A percentile compares a stretch with the other conserved stretches of the same genome.
phyloP scores from a whole-genome alignment of 495 filamentous ascomycete genomes.

The Aspergillus egyptiacus region DNA sequence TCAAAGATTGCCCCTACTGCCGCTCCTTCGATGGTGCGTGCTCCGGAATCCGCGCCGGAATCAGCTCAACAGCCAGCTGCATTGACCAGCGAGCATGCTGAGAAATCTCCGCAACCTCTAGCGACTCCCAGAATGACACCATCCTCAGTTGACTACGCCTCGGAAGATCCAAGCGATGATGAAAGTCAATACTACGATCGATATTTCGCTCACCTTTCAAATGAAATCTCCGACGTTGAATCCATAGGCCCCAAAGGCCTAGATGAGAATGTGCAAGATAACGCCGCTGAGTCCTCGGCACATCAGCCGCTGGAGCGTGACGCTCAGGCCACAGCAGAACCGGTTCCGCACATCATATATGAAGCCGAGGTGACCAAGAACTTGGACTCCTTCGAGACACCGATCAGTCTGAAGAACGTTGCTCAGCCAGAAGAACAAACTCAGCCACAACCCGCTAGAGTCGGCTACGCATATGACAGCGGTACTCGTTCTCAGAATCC shows the following conservation, averaged over 20 bases:
- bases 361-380: background rate
- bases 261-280: background rate
- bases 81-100: conserved; percentile 5
- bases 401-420: background rate
- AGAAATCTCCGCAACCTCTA: conserved; percentile 15
- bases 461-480: too few relatives aligned
- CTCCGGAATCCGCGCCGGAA: background rate
- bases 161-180: background rate
- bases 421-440: background rate
- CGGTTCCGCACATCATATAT: background rate
- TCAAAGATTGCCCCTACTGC: background rate
- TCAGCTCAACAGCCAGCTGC: conserved; percentile 12
- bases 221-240: conserved; percentile 1
- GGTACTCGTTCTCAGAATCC: too few relatives aligned
- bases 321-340: background rate
- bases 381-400: too few relatives aligned
- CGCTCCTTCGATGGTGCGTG: background rate
- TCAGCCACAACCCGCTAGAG: too few relatives aligned
- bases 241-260: background rate
- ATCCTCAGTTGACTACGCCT: conserved; percentile 3
- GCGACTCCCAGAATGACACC: conserved; percentile 24
- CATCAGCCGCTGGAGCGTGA: conserved; percentile 1
- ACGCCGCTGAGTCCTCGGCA: background rate
- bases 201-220: background rate
- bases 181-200: conserved; percentile 8